Evolutionary conservation across 371 early-diverging fungal genomes (phyloP).

Genomic region (Blakeslea trispora): DNA sequence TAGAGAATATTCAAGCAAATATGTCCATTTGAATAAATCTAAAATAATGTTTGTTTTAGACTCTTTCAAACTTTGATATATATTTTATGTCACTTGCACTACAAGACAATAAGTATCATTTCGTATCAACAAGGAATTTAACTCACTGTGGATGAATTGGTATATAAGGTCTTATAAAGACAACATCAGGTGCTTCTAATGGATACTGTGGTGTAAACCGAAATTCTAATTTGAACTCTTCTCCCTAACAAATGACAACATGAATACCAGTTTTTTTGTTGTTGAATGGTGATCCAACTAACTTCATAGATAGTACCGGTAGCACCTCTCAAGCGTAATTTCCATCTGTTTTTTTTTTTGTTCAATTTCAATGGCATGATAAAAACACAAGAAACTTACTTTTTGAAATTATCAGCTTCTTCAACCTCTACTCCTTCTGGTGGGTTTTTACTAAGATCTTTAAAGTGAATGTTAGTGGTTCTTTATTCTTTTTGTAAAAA

Average conservation of each 20-base stretch:
- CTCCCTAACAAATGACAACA: constrained; percentile 38
- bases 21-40: constrained; percentile 92
- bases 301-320: constrained; percentile 71
- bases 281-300: constrained; percentile 12
- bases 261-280: constrained; percentile 8
- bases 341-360: constrained; percentile 67
- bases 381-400: constrained; percentile 28
- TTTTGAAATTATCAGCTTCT: constrained; percentile 62
- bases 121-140: too few relatives aligned
- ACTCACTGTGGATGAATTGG: constrained; percentile 87
- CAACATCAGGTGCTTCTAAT: constrained; percentile 83
- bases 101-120: too few relatives aligned
- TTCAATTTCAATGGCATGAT: too few relatives aligned
- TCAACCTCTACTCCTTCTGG: constrained; percentile 60
- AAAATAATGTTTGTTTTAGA: constrained; percentile 8
- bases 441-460: constrained; percentile 60
- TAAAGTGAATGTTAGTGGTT: not conserved
- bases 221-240: constrained; percentile 74
- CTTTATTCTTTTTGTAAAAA: too few relatives aligned
- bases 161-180: constrained; percentile 67
- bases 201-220: constrained; percentile 84
- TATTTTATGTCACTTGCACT: too few relatives aligned
- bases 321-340: constrained; percentile 62
- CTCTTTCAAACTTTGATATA: too few relatives aligned
- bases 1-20: constrained; percentile 96